Base-by-base conservation (phyloP, 306 rosid genomes). In the Malus orientalis region DNA sequence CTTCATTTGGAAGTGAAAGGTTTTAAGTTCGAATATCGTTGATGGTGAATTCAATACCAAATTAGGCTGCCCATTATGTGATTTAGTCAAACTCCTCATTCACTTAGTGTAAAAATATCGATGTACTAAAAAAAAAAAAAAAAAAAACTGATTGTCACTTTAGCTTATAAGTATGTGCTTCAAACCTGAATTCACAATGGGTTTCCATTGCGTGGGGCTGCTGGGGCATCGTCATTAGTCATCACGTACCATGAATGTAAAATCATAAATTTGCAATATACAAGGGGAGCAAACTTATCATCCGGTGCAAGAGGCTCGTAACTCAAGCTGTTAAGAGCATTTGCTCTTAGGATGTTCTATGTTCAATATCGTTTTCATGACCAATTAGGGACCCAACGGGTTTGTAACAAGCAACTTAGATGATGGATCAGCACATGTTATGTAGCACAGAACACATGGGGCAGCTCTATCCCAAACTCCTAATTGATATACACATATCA, bases 1-100 rank as follows among this genome's bases (percentile, higher is more conserved):
- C 25, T 25, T 25, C 25, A 25, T 1, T 25, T 25, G 25, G 25
- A 25, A 25, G 25, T 25, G 25, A 25, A 25, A 25, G 25, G 25
- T 25, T 25, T 25, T 25, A 25, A 25, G 25, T 25, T 25, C 25
- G 25, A 25, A 25, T 25, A 25, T 25, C 25, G 25, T 25, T 0
- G 25, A 25, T 25, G 25, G 25, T 25, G 25, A 25, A 25, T 25
- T 25, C 25, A 25, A 25, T 25, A 25, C 25, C 25, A 25, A 25
- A 25, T 25, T 25, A 33, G 36, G 6, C 36, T 33, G 0, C 1
- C 1, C 6, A 33, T 33, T 5, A 1, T 33, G 6, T 33, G 36
- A 1, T 0, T 33, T 33, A 5, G 0, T 1, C 36, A 33, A 33
- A 33, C 36, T 33, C 1, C 36, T 0, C 6, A 0, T 33, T 0